A percentile compares a stretch with the other conserved stretches of the same genome.
phyloP scores from a whole-genome alignment of 495 filamentous ascomycete genomes.

The Glonium stellatum region DNA sequence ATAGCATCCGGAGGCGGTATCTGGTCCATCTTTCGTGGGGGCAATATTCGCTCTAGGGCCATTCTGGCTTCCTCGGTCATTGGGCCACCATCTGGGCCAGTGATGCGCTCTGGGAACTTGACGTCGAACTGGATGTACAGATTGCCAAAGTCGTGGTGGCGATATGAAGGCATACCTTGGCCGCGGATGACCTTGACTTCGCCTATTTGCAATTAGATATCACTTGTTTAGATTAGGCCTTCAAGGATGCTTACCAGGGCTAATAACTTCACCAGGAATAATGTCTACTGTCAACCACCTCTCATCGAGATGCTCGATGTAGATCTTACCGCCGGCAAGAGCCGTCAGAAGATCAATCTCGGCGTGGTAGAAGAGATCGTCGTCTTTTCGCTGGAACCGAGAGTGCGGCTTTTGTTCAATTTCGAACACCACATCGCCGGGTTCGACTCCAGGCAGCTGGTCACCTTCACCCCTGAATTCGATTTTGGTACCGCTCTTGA shows the following conservation, averaged over 20 bases:
- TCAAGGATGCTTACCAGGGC: slow-evolving; percentile 57
- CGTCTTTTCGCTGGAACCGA: slow-evolving; percentile 90
- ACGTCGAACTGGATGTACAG: slow-evolving; percentile 96
- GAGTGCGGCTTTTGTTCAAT: slow-evolving; percentile 97
- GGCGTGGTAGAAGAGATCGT: slow-evolving; percentile 91
- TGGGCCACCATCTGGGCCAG: slow-evolving; percentile 47
- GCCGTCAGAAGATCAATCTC: slow-evolving; percentile 96
- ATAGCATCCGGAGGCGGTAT: slow-evolving; percentile 69
- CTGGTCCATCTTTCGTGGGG: slow-evolving; percentile 53
- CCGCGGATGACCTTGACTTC: slow-evolving; percentile 89
- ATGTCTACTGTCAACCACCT: slow-evolving; percentile 91
- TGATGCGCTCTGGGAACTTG: slow-evolving; percentile 66
- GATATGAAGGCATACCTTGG: slow-evolving; percentile 95
- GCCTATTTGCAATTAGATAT: slow-evolving; percentile 44
- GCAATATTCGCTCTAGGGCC: slow-evolving; percentile 73
- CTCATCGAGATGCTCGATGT: slow-evolving; percentile 94
- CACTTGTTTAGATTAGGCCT: neutral
- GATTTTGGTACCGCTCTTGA: slow-evolving; percentile 88
- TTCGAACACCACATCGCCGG: slow-evolving; percentile 94
- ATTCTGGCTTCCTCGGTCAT: slow-evolving; percentile 47
- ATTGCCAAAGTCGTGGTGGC: slow-evolving; percentile 94
- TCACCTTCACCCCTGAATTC: slow-evolving; percentile 96
- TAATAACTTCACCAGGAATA: slow-evolving; percentile 86
- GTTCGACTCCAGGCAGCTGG: slow-evolving; percentile 84
- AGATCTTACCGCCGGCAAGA: slow-evolving; percentile 78